phyloP scores from a whole-genome alignment of 768 basidiomycete genomes.

The Asterophora lycoperdoides region DNA sequence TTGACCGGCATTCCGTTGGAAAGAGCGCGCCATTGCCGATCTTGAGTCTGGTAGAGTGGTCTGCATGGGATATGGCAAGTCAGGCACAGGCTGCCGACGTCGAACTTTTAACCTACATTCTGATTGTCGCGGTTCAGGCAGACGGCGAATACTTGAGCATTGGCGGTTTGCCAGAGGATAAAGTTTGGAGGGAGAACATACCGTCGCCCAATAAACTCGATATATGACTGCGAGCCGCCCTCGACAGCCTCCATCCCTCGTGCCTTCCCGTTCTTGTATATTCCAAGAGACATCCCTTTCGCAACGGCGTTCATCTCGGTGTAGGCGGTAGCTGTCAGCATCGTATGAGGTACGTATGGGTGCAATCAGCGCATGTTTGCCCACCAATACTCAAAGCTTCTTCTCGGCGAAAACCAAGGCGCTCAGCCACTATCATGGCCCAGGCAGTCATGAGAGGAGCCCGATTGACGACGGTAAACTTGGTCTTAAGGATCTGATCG shows the following conservation, averaged over 20 bases:
- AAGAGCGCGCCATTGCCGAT: constrained; percentile 79
- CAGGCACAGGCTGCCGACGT: background rate
- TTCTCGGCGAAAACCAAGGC: constrained; percentile 79
- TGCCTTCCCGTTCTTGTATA: constrained; percentile 55
- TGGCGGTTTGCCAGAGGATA: too few relatives aligned
- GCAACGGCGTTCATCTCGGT: constrained; percentile 89
- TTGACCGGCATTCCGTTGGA: constrained; percentile 62
- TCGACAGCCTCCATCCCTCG: constrained; percentile 50
- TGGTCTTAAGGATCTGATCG: constrained; percentile 51
- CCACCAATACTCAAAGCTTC: constrained; percentile 90
- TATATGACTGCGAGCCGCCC: constrained; percentile 72
- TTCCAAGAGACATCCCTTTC: constrained; percentile 81
- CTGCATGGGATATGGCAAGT: constrained; percentile 31
- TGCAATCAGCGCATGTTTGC: background rate
- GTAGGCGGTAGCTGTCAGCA: constrained; percentile 72
- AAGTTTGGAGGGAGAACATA: constrained; percentile 20
- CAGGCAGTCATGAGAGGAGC: constrained; percentile 95
- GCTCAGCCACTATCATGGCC: constrained; percentile 82
- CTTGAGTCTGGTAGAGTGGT: constrained; percentile 72
- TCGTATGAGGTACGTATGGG: background rate
- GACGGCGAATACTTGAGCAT: constrained; percentile 6
- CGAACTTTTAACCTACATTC: constrained; percentile 10
- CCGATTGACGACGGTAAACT: constrained; percentile 74
- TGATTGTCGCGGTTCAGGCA: constrained; percentile 35
- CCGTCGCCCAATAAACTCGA: constrained; percentile 81